phyloP scores from a whole-genome alignment of 2,329 filamentous ascomycete genomes.

The Phyllosticta citribraziliensis region DNA sequence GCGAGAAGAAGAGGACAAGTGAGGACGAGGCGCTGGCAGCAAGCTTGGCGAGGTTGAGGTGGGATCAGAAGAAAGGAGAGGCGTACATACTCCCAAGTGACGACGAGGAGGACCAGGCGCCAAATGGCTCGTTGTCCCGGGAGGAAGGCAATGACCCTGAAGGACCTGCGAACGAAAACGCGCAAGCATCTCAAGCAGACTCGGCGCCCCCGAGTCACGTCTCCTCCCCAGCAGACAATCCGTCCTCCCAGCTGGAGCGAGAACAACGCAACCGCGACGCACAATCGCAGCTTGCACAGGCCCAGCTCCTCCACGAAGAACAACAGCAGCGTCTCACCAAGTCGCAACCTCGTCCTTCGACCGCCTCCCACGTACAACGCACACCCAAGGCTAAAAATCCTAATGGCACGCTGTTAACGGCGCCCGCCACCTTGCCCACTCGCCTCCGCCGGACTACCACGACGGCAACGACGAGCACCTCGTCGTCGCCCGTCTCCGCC shows the following conservation, averaged over 20 bases:
- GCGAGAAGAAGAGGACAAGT: conserved; percentile 46
- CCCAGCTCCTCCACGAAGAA: neutral
- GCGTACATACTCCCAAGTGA: conserved; percentile 38
- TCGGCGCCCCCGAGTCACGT: neutral
- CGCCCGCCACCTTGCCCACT: neutral
- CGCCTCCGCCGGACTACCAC: neutral
- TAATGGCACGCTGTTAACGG: neutral
- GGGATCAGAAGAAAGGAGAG: conserved; percentile 47
- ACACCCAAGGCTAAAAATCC: neutral
- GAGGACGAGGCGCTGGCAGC: conserved; percentile 24
- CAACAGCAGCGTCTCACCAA: neutral
- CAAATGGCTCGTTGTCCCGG: conserved; percentile 1
- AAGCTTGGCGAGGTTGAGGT: conserved; percentile 30
- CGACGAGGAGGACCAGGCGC: conserved; percentile 15
- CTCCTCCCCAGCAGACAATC: neutral
- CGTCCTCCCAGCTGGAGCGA: neutral
- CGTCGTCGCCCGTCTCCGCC: neutral
- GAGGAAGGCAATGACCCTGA: neutral
- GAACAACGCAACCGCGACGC: neutral
- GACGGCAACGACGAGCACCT: neutral
- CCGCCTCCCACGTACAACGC: neutral
- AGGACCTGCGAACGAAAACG: neutral
- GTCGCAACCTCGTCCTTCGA: neutral
- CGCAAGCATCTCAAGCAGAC: neutral
- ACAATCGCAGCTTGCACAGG: neutral